Conservation (phyloP, 2,329 filamentous ascomycete species). For the Sordariomycetes sp. region DNA sequence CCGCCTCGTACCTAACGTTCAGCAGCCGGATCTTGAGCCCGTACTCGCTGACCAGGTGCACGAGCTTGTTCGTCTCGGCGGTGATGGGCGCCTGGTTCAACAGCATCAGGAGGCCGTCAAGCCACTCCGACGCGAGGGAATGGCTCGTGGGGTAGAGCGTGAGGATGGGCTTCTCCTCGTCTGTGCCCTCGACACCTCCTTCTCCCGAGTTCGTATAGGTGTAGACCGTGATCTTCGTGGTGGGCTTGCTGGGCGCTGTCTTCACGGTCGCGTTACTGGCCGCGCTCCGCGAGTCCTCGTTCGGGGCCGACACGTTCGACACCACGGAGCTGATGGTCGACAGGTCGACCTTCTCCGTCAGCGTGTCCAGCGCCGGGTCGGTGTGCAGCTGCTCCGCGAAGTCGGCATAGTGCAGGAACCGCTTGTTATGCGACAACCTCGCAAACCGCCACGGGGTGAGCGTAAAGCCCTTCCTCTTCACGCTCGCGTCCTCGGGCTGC, state of each 20-base stretch:
- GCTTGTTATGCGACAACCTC: constrained; percentile 79
- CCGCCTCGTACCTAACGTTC: constrained; percentile 78
- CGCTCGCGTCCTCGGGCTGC: constrained; percentile 12
- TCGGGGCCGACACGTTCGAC: constrained; percentile 72
- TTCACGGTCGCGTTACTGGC: constrained; percentile 30
- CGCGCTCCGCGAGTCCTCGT: constrained; percentile 36
- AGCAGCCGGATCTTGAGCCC: constrained; percentile 85
- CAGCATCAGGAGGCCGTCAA: constrained; percentile 90
- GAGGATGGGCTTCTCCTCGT: constrained; percentile 62
- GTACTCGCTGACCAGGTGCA: constrained; percentile 78
- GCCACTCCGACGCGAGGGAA: constrained; percentile 85
- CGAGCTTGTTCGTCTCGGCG: constrained; percentile 85
- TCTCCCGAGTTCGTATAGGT: constrained; percentile 46
- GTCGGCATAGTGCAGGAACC: constrained; percentile 82
- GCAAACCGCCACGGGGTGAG: constrained; percentile 68
- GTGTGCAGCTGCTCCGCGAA: constrained; percentile 56
- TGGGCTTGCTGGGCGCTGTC: constrained; percentile 30
- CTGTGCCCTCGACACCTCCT: constrained; percentile 25
- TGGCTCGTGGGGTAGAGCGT: constrained; percentile 75
- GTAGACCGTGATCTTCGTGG: constrained; percentile 87
- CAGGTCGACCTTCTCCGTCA: constrained; percentile 78
- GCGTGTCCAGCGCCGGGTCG: constrained; percentile 60
- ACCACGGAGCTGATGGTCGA: constrained; percentile 84
- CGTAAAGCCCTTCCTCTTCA: constrained; percentile 28
- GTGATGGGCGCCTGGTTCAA: constrained; percentile 93